Conservation (phyloP, 2,329 filamentous ascomycete species). For the Helotiales sp. region DNA sequence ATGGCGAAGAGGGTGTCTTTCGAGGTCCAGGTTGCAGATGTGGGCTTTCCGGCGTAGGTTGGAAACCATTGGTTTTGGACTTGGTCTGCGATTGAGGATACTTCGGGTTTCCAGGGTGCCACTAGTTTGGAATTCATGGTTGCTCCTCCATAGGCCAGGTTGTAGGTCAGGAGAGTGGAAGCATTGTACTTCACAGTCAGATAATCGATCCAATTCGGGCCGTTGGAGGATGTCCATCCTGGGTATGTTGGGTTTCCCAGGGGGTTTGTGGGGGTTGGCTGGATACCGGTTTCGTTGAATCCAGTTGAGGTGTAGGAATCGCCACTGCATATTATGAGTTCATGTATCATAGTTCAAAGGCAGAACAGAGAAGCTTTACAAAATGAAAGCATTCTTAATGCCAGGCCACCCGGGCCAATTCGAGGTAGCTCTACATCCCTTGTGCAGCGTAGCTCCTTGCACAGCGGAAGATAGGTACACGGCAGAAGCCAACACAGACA, state of each 20-base stretch:
- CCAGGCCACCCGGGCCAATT: constrained; percentile 40
- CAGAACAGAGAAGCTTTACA: constrained; percentile 42
- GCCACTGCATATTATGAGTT: constrained; percentile 40
- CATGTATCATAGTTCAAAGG: background rate
- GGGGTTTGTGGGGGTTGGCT: constrained; percentile 46
- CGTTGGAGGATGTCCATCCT: constrained; percentile 49
- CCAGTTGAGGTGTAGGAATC: constrained; percentile 49
- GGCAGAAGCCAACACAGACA: constrained; percentile 18
- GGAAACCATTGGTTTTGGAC: constrained; percentile 50
- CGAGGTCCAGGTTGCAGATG: constrained; percentile 32
- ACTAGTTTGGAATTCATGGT: constrained; percentile 48
- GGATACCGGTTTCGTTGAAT: constrained; percentile 44
- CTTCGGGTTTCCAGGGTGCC: constrained; percentile 43
- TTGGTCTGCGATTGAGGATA: constrained; percentile 47
- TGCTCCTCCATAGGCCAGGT: constrained; percentile 54
- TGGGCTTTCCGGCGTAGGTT: constrained; percentile 44
- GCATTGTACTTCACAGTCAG: constrained; percentile 51
- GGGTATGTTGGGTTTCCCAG: constrained; percentile 49
- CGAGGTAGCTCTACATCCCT: constrained; percentile 13
- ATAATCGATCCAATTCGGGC: constrained; percentile 62
- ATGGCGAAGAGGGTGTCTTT: constrained; percentile 34
- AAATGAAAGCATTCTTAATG: constrained; percentile 50
- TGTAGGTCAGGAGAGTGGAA: constrained; percentile 54
- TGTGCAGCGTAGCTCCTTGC: constrained; percentile 15
- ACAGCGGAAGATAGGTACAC: constrained; percentile 12